Evolutionary conservation across 306 rosid species (phyloP), one percentile per base, ranked within the genome.

Genomic region (Malus fusca): DNA sequence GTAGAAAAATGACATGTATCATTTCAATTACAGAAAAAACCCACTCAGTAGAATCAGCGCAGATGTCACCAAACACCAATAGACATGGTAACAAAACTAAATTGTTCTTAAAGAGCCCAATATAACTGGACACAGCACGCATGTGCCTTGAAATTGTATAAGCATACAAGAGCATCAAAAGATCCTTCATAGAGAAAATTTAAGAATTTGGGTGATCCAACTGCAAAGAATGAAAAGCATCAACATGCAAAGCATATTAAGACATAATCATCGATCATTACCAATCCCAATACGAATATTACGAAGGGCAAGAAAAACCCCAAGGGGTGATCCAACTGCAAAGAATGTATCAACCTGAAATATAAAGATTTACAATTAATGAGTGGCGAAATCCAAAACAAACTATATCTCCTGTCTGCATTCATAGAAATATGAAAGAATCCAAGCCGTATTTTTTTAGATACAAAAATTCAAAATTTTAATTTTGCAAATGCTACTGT

Each of bases 281-380:
- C 99, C 99, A 75, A 81, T 81, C 83, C 99, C 98, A 70, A 92
- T 78, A 67, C 99, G 93, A 77, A 92, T 79, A 72, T 96, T 96
- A 51, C 98, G 97, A 74, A 96, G 96, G 73, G 99, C 90, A 69
- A 96, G 96, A 86, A 96, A 96, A 75, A 96, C 98, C 77, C 99
- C 98, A 35, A 96, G 96, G 73, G 99, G 98, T 22, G 99, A 96
- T 77, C 99, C 99, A 87, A 92, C 98, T n/a, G 97, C 97, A 81
- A 84, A 96, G 86, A 92, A 96, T 72, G 98, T 96, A 82, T 96
- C 99, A 63, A 96, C 99, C 99, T 95, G 87, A 63, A 69, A 80
- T 74, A 40, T 33, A 69, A 62, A 73, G 64, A 77, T 74, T 66
- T 76, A 51, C 79, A 60, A 35, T 77, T 75, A 68, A 80, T 66